phyloP scores from a whole-genome alignment of 768 basidiomycete species.

The Auriscalpium microsporum region DNA sequence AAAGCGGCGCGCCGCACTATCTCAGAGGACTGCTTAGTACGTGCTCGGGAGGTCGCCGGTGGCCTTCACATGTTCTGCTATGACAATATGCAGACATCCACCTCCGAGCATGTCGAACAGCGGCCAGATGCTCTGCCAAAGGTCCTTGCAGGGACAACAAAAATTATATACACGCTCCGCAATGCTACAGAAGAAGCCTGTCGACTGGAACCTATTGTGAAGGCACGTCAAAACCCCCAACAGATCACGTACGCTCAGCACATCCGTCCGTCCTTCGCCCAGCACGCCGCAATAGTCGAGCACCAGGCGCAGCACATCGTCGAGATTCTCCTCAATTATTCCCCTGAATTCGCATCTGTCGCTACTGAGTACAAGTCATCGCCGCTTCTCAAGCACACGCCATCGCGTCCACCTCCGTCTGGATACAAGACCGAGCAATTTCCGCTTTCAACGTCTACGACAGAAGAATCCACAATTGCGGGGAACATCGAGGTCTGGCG shows the following conservation, averaged over 20 bases:
- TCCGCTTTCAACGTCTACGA: background rate
- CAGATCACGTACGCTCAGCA: too few species aligned
- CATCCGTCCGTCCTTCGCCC: background rate
- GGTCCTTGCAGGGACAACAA: background rate
- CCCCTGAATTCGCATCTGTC: background rate
- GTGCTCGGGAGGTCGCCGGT: background rate
- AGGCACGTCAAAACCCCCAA: too few species aligned
- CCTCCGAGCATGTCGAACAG: background rate
- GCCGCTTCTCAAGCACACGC: background rate
- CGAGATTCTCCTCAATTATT: background rate
- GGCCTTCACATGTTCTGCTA: background rate
- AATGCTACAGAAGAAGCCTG: background rate
- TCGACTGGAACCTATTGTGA: background rate
- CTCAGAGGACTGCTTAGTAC: background rate
- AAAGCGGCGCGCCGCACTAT: background rate
- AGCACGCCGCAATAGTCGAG: background rate
- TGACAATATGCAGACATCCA: background rate
- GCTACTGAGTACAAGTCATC: background rate
- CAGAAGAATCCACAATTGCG: background rate
- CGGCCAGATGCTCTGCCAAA: background rate
- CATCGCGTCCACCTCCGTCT: background rate
- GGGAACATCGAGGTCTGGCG: background rate
- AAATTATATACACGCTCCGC: background rate
- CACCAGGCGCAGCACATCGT: background rate
- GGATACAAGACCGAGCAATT: background rate